Base-by-base conservation (phyloP, 2,329 filamentous ascomycete genomes). In the Colletotrichum chrysophilum region DNA sequence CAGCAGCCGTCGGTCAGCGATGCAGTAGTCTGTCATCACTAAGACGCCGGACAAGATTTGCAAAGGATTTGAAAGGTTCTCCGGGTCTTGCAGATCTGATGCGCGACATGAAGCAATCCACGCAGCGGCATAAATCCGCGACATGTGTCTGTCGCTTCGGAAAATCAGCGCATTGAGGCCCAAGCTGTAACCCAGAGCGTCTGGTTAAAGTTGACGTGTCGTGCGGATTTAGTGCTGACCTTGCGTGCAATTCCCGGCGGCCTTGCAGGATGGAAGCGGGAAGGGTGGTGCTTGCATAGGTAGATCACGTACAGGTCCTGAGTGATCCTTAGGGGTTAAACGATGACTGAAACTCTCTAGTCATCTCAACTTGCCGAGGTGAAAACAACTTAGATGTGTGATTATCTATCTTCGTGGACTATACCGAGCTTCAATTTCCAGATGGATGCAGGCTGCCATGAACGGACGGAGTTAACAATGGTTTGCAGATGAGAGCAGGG, bases 231-330 rank as follows among this genome's bases (percentile, higher is more conserved):
- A 67, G 48, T 28, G 43, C 28, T 36, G 30, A 12, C 10, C 6
- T 48, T 58, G 48, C n/a, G 43, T 36, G 43, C 18, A 32, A 67
- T 67, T 36, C 30, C 65, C 48, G 65, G 64, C 61, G 34, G 56
- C 1, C 26, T 21, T 34, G 30, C 56, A 16, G 56, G 16, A 30
- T 61, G 26, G 43, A 21, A 48, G 56, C 56, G 56, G 18, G 26
- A 61, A n/a, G 18, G 28, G 30, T 13, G 5, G 43, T 48, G 43
- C 43, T 61, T 30, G 26, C 24, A 28, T 3, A 30, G 26, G 34
- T 61, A 30, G 26, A 61, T 61, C 56, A 13, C 28, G 58, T n/a
- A 30, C 16, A 58, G 21, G 0, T 13, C 43, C 43, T 48, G n/a
- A 48, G 43, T 48, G 43, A 21, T 13, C n/a, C 43, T 12, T 21